Conservation (phyloP, 2,329 filamentous ascomycete genomes). For the Herpotrichia juniperi region DNA sequence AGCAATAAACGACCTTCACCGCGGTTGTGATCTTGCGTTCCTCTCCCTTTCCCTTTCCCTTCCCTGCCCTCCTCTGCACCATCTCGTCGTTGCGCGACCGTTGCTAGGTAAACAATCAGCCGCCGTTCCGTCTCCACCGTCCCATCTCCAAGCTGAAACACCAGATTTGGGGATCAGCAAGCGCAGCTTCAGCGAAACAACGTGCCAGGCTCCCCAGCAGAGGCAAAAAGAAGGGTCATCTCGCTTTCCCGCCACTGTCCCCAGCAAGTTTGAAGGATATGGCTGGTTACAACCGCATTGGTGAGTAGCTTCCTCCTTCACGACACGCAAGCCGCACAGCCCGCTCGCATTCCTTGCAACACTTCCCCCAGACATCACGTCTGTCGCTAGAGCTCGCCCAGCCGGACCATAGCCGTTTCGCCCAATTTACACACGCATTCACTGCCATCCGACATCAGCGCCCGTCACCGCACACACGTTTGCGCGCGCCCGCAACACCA, state of each 20-base stretch:
- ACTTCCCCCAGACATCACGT: conserved; percentile 11
- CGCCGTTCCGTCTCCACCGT: conserved; percentile 1
- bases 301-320: conserved; percentile 31
- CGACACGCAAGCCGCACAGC: conserved; percentile 10
- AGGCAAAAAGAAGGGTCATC: too few species aligned
- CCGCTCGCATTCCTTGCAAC: background rate
- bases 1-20: background rate
- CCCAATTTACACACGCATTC: conserved; percentile 2
- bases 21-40: background rate
- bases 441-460: conserved; percentile 7
- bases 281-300: conserved; percentile 45
- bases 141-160: conserved; percentile 12
- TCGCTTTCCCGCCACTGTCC: conserved; percentile 19
- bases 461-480: conserved; percentile 15
- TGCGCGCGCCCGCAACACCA: conserved; percentile 8
- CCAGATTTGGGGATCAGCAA: conserved; percentile 31
- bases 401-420: conserved; percentile 1
- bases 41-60: background rate
- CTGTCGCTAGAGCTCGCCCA: conserved; percentile 3
- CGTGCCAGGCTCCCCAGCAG: too few species aligned
- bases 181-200: conserved; percentile 11
- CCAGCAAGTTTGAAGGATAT: conserved; percentile 27
- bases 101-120: conserved; percentile 14
- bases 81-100: conserved; percentile 1
- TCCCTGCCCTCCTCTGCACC: background rate